phyloP scores from a whole-genome alignment of 2,329 filamentous ascomycete genomes.

The Stagonosporopsis chrysanthemi region DNA sequence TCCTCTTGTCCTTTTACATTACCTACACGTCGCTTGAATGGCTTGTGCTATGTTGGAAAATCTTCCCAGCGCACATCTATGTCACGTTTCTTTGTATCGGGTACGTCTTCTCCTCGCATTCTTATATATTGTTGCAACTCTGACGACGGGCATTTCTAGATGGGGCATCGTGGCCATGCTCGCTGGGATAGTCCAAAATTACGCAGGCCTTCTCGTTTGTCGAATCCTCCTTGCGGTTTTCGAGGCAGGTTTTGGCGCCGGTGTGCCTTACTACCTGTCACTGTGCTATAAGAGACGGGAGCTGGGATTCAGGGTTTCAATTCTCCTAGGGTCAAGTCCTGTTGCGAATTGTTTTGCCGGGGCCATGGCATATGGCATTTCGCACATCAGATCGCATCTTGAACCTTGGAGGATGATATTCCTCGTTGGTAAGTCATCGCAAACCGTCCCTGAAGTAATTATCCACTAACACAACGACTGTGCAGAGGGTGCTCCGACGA shows the following conservation, averaged over 20 bases:
- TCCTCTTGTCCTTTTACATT: conserved; percentile 51
- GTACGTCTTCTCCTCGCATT: background rate
- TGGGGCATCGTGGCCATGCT: background rate
- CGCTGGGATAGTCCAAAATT: background rate
- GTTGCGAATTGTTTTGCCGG: background rate
- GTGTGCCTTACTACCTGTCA: background rate
- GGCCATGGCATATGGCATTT: background rate
- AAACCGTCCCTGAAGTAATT: too few relatives aligned
- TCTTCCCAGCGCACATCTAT: conserved; percentile 47
- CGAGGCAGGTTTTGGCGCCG: background rate
- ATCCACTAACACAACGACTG: too few relatives aligned
- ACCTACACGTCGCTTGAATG: conserved; percentile 31
- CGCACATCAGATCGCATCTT: background rate
- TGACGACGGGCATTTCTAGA: too few relatives aligned
- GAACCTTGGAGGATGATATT: background rate
- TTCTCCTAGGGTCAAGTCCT: background rate
- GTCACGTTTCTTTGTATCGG: conserved; percentile 34
- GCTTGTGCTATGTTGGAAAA: conserved; percentile 52
- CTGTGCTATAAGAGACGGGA: background rate
- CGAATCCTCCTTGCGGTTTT: background rate
- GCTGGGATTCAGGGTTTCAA: background rate
- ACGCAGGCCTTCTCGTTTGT: background rate
- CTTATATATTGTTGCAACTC: too few relatives aligned
- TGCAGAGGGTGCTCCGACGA: background rate
- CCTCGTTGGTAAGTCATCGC: background rate